Evolutionary conservation across 2,329 filamentous ascomycete species (phyloP), one percentile per base, ranked within the genome.

Genomic region (Apiospora aurea): DNA sequence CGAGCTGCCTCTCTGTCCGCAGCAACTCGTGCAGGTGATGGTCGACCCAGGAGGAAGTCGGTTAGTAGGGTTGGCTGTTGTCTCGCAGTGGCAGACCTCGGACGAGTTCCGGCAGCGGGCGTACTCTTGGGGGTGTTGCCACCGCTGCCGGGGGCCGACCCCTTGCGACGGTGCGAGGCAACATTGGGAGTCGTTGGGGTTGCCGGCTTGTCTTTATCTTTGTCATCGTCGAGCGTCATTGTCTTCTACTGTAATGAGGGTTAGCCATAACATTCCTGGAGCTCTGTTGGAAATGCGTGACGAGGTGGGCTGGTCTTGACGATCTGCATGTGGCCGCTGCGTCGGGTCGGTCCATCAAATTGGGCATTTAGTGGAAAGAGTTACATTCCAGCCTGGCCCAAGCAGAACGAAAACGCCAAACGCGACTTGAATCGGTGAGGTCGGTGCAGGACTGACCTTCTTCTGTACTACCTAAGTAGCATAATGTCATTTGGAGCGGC

Each of bases 1-100:
- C 85, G 84, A 11, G 76, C 73, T 18, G 78, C 78, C 72, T 80
- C 76, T 67, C 77, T 77, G 64, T 87, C 83, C 11, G 87, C 88
- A 0, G 86, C 85, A 21, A 88, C 73, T 41, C 90, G 86, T n/a
- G 87, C 86, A 2, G 89, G 85, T 13, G 88, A 78, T 49, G 75
- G 79, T 57, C 79, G 78, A 10, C 79, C 79, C 64, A 80, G 75
- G 29, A 80, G 69, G 71, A 81, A 81, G 69, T 81, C 79, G 41
- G 71, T 72, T 24, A 81, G 75, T 38, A 81, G 76, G 2, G 79
- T 78, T 34, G 79, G 78, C 16, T 73, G 77, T 49, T 71, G 72
- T 67, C 74, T 79, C 61, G 75, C 70, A 24, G 78, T 80, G n/a
- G 76, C 73, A 38, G 79, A 73, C 38, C 79, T 78, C 49, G 76